phyloP scores from a whole-genome alignment of 2,329 filamentous ascomycete species.

The Didymella pinodella region DNA sequence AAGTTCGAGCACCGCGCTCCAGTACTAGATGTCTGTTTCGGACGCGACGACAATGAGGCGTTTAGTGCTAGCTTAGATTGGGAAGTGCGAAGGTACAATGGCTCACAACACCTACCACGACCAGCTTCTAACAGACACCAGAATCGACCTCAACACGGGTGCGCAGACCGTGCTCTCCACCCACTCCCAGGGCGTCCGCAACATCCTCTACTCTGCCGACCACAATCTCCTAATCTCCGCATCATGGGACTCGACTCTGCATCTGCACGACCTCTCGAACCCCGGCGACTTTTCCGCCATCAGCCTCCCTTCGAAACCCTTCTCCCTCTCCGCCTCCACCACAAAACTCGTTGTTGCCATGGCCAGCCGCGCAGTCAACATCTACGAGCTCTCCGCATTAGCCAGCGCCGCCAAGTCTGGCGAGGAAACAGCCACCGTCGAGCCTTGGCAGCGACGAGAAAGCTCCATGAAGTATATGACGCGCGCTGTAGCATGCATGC shows the following conservation, averaged over 20 bases:
- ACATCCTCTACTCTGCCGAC: constrained; percentile 79
- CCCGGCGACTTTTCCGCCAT: constrained; percentile 68
- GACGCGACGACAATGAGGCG: constrained; percentile 79
- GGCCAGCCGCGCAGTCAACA: constrained; percentile 90
- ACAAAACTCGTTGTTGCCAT: constrained; percentile 95
- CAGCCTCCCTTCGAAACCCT: constrained; percentile 82
- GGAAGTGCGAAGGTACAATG: constrained; percentile 76
- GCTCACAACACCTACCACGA: not conserved
- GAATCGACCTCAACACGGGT: constrained; percentile 75
- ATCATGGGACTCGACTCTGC: constrained; percentile 92
- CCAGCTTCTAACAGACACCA: constrained; percentile 34
- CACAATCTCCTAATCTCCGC: constrained; percentile 84
- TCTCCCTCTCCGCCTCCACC: constrained; percentile 78
- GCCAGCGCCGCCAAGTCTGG: constrained; percentile 46
- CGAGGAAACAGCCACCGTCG: constrained; percentile 58
- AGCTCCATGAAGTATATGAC: constrained; percentile 97
- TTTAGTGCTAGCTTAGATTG: constrained; percentile 89
- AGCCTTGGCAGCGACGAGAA: constrained; percentile 92
- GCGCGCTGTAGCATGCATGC: constrained; percentile 92
- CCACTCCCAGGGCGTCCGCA: constrained; percentile 81
- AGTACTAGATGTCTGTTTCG: constrained; percentile 91
- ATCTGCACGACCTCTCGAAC: constrained; percentile 74
- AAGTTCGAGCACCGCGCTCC: constrained; percentile 84
- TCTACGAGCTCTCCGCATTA: constrained; percentile 85
- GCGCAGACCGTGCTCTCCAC: constrained; percentile 78